Base-by-base conservation (phyloP, 139 green algal species). In the Asterochloris erici region DNA sequence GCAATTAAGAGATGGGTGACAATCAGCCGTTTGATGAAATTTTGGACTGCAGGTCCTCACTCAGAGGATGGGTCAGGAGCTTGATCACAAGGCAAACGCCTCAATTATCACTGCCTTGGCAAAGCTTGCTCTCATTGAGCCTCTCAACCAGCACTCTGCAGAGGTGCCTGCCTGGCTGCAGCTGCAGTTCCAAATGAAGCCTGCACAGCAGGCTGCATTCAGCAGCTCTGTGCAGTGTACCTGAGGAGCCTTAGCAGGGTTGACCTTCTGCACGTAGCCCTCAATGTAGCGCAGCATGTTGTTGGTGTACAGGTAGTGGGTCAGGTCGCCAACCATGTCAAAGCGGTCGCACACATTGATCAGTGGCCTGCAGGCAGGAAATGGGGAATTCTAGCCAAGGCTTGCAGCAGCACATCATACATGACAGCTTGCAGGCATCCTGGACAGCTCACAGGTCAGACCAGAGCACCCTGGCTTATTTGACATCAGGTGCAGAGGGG, bases 311-410 rank as follows among this genome's bases (percentile, higher is more conserved):
- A 99, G 92, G 91, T 97, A 99, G 54, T 92, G 86, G 0, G 97
- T 98, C 38, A 99, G 90, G 83, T 99, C 97, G 23, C 61, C 87
- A 15, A 99, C 96, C 89, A 99, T 96, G 89, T 97, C 94, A 83
- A 96, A 96, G 79, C 95, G 93, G 91, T 99, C 97, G 91, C 97
- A 99, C 77, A 99, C 97, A 87, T 99, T 99, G 93, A 99, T 99
- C 28, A 99, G 92, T 23, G 97, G 97, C 71, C 84, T 87, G 79
- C 79, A 79, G 38, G 11, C 62, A 12, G 24, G 17, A 2, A 10
- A 78, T 11, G 14, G 38, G 38, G 6, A 54, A 54, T 6, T 54
- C 38, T 54, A 54, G 38, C 38, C 38, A 54, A 54, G 38, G 38
- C 38, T 10, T 76, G 19, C 16, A 24, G 19, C 70, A 76, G 14